phyloP scores from a whole-genome alignment of 352 stramenopile species.

The Pythium apleroticum region DNA sequence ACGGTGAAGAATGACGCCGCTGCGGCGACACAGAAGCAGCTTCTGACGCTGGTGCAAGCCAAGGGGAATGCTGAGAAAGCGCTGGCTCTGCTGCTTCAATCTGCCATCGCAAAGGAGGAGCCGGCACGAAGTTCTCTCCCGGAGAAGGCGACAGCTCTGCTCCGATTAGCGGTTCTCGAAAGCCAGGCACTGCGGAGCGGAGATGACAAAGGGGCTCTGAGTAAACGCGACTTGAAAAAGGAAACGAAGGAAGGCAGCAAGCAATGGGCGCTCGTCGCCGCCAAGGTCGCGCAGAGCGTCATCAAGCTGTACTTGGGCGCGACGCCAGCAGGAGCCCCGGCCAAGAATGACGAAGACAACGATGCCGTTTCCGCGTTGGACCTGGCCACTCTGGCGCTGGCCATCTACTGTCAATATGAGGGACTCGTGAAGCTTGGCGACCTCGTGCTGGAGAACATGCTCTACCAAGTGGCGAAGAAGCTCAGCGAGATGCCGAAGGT shows the following conservation, averaged over 20 bases:
- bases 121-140: slow-evolving; percentile 6
- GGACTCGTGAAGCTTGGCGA: slow-evolving; percentile 47
- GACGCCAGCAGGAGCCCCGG: neutral
- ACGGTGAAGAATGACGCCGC: slow-evolving; percentile 15
- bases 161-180: slow-evolving; percentile 5
- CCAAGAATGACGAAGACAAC: slow-evolving; percentile 8
- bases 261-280: slow-evolving; percentile 42
- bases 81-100: slow-evolving; percentile 11
- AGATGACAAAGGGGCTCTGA: neutral
- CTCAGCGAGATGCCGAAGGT: slow-evolving; percentile 54
- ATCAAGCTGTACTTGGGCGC: slow-evolving; percentile 54
- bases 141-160: slow-evolving; percentile 18
- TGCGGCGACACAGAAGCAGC: slow-evolving; percentile 29
- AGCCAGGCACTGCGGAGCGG: neutral
- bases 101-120: neutral
- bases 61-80: slow-evolving; percentile 22
- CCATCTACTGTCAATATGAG: slow-evolving; percentile 47
- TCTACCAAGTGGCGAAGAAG: slow-evolving; percentile 83
- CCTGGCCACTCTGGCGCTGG: slow-evolving; percentile 52
- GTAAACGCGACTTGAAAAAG: slow-evolving; percentile 6
- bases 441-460: slow-evolving; percentile 71
- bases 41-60: slow-evolving; percentile 25
- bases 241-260: slow-evolving; percentile 16
- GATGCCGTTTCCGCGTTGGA: slow-evolving; percentile 46
- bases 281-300: slow-evolving; percentile 60